These are phyloP conservation scores for Phlebopus sp. DNA, from an alignment of 1,284 basidiomycete species.

Conservation along the genomic window DNA sequence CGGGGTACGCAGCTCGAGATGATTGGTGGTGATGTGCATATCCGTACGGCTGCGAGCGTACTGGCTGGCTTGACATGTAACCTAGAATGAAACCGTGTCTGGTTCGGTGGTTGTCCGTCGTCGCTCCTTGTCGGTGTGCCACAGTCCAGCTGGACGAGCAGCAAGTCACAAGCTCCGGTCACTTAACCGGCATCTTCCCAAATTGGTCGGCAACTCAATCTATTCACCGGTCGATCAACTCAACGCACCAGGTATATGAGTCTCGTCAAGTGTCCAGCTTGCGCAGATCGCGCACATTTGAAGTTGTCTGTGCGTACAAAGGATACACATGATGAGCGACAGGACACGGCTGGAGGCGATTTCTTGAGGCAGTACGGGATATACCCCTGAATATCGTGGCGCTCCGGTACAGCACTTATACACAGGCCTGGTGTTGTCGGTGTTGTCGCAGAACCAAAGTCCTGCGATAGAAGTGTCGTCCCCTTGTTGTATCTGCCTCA, in stretches of 20 bases:
- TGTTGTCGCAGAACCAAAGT: no score
- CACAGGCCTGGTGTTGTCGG: no score
- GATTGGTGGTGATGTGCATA: constrained; percentile 20
- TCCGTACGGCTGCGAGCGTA: constrained; percentile 7
- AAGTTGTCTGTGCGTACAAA: no score
- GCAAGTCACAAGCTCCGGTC: constrained; percentile 10
- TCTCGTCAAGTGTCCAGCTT: background rate
- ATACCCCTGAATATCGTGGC: no score
- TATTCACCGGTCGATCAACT: constrained; percentile 14
- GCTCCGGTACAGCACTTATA: no score
- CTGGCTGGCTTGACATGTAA: constrained; percentile 24
- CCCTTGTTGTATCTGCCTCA: no score
- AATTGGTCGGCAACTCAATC: constrained; percentile 2
- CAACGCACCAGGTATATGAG: background rate
- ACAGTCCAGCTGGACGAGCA: background rate
- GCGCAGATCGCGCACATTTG: no score
- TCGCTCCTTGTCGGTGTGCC: background rate
- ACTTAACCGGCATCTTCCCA: constrained; percentile 15
- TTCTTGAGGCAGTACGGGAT: no score
- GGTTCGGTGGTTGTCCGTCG: background rate
- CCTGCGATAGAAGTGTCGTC: no score
- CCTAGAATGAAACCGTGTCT: background rate
- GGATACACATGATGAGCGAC: no score
- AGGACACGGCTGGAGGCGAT: no score
- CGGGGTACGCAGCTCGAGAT: constrained; percentile 57